Evolutionary conservation across 768 basidiomycete genomes (phyloP), one percentile per base, ranked within the genome.

Genomic region (Hericium rajendrae): DNA sequence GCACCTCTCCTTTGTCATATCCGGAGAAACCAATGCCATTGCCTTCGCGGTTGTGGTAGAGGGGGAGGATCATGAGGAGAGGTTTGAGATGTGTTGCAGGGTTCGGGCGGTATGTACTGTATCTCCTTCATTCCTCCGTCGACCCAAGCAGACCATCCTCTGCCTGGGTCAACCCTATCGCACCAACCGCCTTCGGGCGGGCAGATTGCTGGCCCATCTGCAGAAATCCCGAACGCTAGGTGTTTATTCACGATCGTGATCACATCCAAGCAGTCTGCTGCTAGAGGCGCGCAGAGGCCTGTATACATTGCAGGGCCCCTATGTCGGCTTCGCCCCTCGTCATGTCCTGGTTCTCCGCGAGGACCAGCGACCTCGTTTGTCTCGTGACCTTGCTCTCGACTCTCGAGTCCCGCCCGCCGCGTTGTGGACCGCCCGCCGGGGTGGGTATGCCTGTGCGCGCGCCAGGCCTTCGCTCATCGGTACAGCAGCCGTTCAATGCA

Each of bases 1-100:
- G 50, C 50, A 49, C 57, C 48, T 50, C 63, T 65, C 43, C 63
- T 58, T 61, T 58, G 65, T 64, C 60, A 59, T 60, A 60, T 70
- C 72, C 74, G 60, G 77, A 78, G 79, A 81, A 73, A 72, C 70
- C 72, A 62, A 59, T 59, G 63, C 67, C 66, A 65, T 71, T 32
- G 74, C 72, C 71, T 72, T 63, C 68, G 64, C 24, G 64, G 69
- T 60, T 48, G 50, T 56, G 60, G 58, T 54, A 18, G 43, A 51
- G 51, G 57, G 56, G 57, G 57, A 59, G 62, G 62, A 60, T 50
- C 48, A 51, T 48, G 41, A 26, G 2, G 57, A 51, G 39, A 53
- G 48, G 53, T 53, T 59, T 63, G 62, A 61, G 57, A 63, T 54
- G 55, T 58, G 57, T 56, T 40, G 60, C 41, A 54, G 57, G 54